phyloP scores from a whole-genome alignment of 345 rosid genomes.

The Clausena lansium region DNA sequence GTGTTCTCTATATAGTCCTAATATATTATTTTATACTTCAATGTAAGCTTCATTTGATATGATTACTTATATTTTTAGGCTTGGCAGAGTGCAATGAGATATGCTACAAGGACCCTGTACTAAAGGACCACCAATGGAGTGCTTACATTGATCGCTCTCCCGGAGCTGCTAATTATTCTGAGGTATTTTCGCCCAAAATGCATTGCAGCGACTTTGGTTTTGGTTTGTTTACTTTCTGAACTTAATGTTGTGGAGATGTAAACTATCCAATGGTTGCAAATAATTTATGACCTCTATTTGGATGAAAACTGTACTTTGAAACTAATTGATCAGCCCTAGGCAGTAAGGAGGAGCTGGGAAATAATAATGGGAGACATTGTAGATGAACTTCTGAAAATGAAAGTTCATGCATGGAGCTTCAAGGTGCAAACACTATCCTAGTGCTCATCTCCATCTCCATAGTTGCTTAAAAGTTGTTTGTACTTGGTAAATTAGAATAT shows the following conservation, averaged over 20 bases:
- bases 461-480: background rate
- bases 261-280: background rate
- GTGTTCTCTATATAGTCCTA: background rate
- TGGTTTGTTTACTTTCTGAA: background rate
- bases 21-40: background rate
- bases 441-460: background rate
- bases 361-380: background rate
- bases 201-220: background rate
- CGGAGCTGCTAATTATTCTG: constrained; percentile 75
- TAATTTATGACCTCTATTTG: background rate
- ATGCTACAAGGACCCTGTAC: constrained; percentile 95
- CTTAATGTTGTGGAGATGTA: background rate
- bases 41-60: constrained; percentile 10
- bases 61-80: constrained; percentile 46
- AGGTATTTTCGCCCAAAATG: constrained; percentile 35
- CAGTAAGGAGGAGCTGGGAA: background rate
- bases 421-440: background rate
- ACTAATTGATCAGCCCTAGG: background rate
- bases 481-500: background rate
- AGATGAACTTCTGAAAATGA: background rate
- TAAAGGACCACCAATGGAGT: constrained; percentile 90
- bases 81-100: constrained; percentile 73
- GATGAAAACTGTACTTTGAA: background rate
- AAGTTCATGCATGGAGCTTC: background rate
- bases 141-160: constrained; percentile 92